Evolutionary conservation across 2,329 filamentous ascomycete species (phyloP).

Genomic region (Penicillium verrucosum): DNA sequence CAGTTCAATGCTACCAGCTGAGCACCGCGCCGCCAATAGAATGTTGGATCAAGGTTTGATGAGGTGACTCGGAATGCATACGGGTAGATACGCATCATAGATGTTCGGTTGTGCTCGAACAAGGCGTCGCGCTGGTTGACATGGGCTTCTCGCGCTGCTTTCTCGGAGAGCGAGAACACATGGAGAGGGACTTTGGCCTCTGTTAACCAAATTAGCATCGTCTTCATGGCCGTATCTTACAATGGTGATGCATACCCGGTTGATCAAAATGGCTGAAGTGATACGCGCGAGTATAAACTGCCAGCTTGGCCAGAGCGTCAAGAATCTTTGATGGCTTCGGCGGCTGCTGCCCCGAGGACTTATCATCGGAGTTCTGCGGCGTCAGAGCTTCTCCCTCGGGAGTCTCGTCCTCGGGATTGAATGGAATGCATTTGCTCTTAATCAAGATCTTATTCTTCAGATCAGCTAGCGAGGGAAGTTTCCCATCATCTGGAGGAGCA

Average conservation of each 20-base stretch:
- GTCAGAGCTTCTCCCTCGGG: conserved; percentile 11
- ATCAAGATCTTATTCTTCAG: conserved; percentile 77
- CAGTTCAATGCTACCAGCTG: conserved; percentile 93
- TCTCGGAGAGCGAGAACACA: conserved; percentile 63
- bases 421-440: conserved; percentile 69
- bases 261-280: conserved; percentile 72
- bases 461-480: conserved; percentile 67
- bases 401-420: conserved; percentile 37
- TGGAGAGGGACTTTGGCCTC: conserved; percentile 57
- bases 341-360: conserved; percentile 6
- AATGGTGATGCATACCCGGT: conserved; percentile 50
- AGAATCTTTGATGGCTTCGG: conserved; percentile 62
- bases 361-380: not conserved
- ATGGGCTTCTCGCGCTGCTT: conserved; percentile 64
- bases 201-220: conserved; percentile 14
- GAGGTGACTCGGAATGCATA: conserved; percentile 77
- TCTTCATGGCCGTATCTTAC: not conserved
- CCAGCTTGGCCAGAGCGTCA: conserved; percentile 67
- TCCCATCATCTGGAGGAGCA: conserved; percentile 48
- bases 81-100: conserved; percentile 84
- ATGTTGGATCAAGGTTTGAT: conserved; percentile 79
- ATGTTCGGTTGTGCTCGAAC: conserved; percentile 77
- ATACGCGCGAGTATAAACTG: conserved; percentile 82
- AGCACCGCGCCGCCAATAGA: conserved; percentile 84
- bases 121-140: conserved; percentile 54